phyloP scores from a whole-genome alignment of 2,329 filamentous ascomycete species.

The Talaromyces sp. region DNA sequence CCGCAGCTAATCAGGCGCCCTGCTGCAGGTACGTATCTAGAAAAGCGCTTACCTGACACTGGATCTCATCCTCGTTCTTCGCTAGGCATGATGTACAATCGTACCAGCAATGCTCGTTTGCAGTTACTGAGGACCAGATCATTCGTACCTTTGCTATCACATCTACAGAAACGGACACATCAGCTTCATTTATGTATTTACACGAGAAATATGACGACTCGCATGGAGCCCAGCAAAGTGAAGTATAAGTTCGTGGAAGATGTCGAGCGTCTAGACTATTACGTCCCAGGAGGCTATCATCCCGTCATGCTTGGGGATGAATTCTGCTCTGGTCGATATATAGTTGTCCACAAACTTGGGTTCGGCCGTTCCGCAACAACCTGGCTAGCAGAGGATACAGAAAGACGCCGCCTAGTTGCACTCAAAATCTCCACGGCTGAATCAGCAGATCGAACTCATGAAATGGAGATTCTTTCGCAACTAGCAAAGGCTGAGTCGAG shows the following conservation, averaged over 20 bases:
- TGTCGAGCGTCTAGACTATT: conserved; percentile 22
- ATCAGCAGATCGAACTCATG: conserved; percentile 6
- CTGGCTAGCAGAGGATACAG: conserved; percentile 37
- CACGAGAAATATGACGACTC: background rate
- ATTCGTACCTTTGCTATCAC: background rate
- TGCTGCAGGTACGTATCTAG: no score
- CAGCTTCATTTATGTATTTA: background rate
- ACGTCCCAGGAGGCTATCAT: conserved; percentile 30
- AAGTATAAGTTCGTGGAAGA: background rate
- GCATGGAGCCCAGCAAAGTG: background rate
- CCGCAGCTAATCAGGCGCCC: no score
- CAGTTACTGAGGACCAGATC: background rate
- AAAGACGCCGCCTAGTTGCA: conserved; percentile 23
- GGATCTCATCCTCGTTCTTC: no score
- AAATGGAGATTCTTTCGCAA: background rate
- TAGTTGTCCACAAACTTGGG: conserved; percentile 39
- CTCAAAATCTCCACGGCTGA: conserved; percentile 23
- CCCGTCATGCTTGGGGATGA: conserved; percentile 30
- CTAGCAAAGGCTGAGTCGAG: conserved; percentile 17
- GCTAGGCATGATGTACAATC: background rate
- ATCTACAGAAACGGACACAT: background rate
- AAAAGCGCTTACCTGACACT: no score
- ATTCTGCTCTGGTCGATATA: conserved; percentile 31
- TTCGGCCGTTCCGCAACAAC: conserved; percentile 40
- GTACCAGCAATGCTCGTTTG: background rate